A percentile compares a stretch with the other conserved stretches of the same genome.
phyloP scores from a whole-genome alignment of 192 early-diverging fungal genomes.

The Linnemannia zychae region DNA sequence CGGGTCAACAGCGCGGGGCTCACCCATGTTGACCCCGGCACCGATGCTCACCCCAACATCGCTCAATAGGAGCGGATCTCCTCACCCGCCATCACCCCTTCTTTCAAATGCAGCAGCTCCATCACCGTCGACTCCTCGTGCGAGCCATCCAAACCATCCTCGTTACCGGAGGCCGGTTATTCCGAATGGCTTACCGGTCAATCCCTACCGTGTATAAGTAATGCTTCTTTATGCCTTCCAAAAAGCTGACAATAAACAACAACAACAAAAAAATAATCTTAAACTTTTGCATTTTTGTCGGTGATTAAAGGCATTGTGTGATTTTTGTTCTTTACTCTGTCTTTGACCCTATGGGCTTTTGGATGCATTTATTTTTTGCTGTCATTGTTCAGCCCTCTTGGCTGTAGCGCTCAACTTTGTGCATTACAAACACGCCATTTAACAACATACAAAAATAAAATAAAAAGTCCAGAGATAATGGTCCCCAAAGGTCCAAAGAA shows the following conservation, averaged over 20 bases:
- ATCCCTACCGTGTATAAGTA: conserved; percentile 11
- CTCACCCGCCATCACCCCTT: conserved; percentile 31
- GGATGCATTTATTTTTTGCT: too few species aligned
- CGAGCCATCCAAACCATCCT: conserved; percentile 24
- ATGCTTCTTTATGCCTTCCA: not conserved
- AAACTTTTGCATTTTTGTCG: not conserved
- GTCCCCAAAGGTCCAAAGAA: too few species aligned
- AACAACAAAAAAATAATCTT: not conserved
- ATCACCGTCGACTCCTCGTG: not conserved
- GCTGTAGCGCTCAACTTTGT: too few species aligned
- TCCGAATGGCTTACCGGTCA: conserved; percentile 21
- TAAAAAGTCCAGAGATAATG: too few species aligned
- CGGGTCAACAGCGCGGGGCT: conserved; percentile 27
- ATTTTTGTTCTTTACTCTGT: too few species aligned
- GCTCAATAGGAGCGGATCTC: conserved; percentile 9
- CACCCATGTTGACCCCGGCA: conserved; percentile 41
- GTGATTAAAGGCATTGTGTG: not conserved
- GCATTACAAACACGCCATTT: too few species aligned
- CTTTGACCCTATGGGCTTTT: too few species aligned
- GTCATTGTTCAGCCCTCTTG: too few species aligned
- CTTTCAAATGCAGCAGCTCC: conserved; percentile 1
- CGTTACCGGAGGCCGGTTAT: conserved; percentile 6
- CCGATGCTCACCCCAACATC: conserved; percentile 44
- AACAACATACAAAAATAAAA: too few species aligned
- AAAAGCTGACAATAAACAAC: too few species aligned